Evolutionary conservation across 202 grass and related monocot genomes (phyloP), one percentile per base, ranked within the genome.

Genomic region (Panicum hallii): DNA sequence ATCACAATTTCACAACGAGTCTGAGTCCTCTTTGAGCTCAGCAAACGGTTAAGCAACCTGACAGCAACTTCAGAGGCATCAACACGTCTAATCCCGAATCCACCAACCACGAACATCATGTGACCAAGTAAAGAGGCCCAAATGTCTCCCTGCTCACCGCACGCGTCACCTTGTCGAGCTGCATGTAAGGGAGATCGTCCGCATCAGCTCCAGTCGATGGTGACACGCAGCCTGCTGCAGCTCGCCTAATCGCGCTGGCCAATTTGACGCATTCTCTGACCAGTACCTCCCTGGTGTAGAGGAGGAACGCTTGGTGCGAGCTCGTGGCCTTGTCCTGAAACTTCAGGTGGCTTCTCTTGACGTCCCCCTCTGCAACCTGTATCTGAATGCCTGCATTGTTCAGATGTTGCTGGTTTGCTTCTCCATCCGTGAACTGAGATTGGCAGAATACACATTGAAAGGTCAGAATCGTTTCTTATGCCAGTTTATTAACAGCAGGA

Each of bases 61-160:
- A 76, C 13, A 83, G 41, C 38, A 85, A 40, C 54, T 53, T 70
- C 22, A 61, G 4, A 61, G 10, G 22, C 57, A 5, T 11, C 64
- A 55, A 26, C 38, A 65, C 47, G 22, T 74, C n/a, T 46, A 80
- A 34, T 45, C 70, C 60, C 62, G 58, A 54, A 70, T 63, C 62
- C 45, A 69, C 19, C 52, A 50, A 12, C 62, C 12, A 6, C 23
- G 26, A 11, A 16, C 17, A 57, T 85, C 20, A 92, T 15, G 78
- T 89, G 58, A 92, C 90, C 73, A 89, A 82, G 72, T 89, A 92
- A 79, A 92, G 56, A 9, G 90, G 90, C 6, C 90, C 90, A 75
- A 92, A 92, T 5, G 57, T 74, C 28, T 92, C 90, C 79, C 79
- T 86, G 42, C 57, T 56, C 10, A 83, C 46, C 19, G 54, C 26